phyloP scores from a whole-genome alignment of 148 eudicot genomes.

The Camellia granthamiana region DNA sequence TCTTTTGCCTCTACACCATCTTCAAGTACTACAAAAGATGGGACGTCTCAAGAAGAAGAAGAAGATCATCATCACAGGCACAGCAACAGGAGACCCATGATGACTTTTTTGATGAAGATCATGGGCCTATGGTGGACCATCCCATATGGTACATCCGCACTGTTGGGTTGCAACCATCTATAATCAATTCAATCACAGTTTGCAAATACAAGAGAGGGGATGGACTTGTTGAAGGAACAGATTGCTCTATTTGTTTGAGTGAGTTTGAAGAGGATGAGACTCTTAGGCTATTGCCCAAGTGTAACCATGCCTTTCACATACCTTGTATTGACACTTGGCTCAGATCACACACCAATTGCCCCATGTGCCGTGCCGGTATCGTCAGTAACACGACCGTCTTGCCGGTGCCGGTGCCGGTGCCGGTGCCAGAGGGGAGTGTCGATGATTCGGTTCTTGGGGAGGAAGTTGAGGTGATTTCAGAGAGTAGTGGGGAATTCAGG shows the following conservation, averaged over 20 bases:
- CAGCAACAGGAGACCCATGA: slow-evolving; percentile 10
- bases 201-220: slow-evolving; percentile 44
- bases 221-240: slow-evolving; percentile 46
- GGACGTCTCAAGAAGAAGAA: slow-evolving; percentile 2
- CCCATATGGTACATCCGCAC: slow-evolving; percentile 68
- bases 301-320: slow-evolving; percentile 74
- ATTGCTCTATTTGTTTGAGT: slow-evolving; percentile 67
- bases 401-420: neutral
- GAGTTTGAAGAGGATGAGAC: slow-evolving; percentile 63
- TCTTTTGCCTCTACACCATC: slow-evolving; percentile 22
- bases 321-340: slow-evolving; percentile 87
- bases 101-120: slow-evolving; percentile 39
- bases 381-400: neutral
- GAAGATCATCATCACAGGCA: neutral
- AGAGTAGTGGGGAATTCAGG: neutral
- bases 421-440: neutral
- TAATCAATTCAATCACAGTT: slow-evolving; percentile 43
- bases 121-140: slow-evolving; percentile 42
- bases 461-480: slow-evolving; percentile 15
- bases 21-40: slow-evolving; percentile 27
- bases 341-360: slow-evolving; percentile 68
- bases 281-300: slow-evolving; percentile 57
- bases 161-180: slow-evolving; percentile 51
- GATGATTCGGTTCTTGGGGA: slow-evolving; percentile 10
- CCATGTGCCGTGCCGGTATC: slow-evolving; percentile 64